Conservation (phyloP, 176 grass and related monocot species). For the Urochloa ruziziensis region DNA sequence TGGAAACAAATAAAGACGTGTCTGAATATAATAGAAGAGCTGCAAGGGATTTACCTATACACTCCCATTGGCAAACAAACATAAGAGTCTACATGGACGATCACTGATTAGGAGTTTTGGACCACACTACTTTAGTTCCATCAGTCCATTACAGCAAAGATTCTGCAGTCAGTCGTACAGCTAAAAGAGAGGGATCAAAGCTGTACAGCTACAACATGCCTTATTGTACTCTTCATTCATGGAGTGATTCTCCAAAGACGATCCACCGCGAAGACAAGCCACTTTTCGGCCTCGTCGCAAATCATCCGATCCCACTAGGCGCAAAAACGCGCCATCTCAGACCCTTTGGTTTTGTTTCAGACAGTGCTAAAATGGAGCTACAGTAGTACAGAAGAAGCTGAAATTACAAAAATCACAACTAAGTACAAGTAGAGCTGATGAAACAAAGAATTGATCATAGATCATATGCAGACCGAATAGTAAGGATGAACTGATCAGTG, state of each 20-base stretch:
- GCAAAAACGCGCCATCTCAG: neutral
- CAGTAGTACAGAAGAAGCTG: neutral
- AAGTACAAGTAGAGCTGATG: neutral
- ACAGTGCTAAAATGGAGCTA: neutral
- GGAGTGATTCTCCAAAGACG: neutral
- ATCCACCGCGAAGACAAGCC: neutral
- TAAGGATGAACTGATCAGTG: no score
- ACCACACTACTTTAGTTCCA: neutral
- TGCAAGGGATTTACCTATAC: no score
- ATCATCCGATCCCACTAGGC: neutral
- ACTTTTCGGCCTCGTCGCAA: slow-evolving; percentile 10
- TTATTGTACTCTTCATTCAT: slow-evolving; percentile 4
- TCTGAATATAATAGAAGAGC: neutral
- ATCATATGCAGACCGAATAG: slow-evolving; percentile 6
- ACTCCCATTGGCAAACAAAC: neutral
- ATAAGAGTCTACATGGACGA: neutral
- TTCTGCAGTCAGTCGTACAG: neutral
- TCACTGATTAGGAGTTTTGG: neutral
- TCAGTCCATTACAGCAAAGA: neutral
- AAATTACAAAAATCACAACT: neutral
- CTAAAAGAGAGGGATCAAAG: neutral
- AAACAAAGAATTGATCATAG: slow-evolving; percentile 18
- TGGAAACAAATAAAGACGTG: neutral
- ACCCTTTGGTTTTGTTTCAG: neutral
- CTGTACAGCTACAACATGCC: neutral